Evolutionary conservation across 306 rosid species (phyloP).

Genomic region (Citrullus mucosospermus): DNA sequence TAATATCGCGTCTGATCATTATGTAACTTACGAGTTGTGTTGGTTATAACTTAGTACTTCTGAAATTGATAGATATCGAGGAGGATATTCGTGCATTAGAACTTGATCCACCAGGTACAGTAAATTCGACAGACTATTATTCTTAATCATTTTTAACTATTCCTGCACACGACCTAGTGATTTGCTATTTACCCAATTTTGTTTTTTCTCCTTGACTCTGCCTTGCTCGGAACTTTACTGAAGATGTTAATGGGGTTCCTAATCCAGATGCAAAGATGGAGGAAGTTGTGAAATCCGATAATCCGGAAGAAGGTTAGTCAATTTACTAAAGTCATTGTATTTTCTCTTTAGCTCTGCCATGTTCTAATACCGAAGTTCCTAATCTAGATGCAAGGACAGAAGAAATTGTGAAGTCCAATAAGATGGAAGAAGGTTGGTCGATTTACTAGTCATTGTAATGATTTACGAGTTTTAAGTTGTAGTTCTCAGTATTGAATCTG

Average conservation of each 20-base stretch:
- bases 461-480: background rate
- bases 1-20: background rate
- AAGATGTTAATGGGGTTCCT: conserved; percentile 32
- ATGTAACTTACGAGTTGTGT: background rate
- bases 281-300: conserved; percentile 32
- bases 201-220: conserved; percentile 7
- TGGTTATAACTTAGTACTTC: background rate
- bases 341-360: conserved; percentile 14
- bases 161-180: too few species aligned
- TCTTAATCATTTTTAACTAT: background rate
- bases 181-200: background rate
- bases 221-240: conserved; percentile 8
- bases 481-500: background rate
- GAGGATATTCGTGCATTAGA: conserved; percentile 8
- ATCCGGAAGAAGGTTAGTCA: conserved; percentile 9
- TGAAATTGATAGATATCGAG: background rate
- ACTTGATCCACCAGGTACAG: conserved; percentile 4
- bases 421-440: conserved; percentile 10
- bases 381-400: conserved; percentile 42
- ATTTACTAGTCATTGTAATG: background rate
- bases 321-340: background rate
- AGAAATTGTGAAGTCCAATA: conserved; percentile 35
- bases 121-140: too few species aligned
- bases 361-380: conserved; percentile 40
- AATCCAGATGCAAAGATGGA: conserved; percentile 41